phyloP scores from a whole-genome alignment of 805 yeast species.

The Candida peoriensis region DNA sequence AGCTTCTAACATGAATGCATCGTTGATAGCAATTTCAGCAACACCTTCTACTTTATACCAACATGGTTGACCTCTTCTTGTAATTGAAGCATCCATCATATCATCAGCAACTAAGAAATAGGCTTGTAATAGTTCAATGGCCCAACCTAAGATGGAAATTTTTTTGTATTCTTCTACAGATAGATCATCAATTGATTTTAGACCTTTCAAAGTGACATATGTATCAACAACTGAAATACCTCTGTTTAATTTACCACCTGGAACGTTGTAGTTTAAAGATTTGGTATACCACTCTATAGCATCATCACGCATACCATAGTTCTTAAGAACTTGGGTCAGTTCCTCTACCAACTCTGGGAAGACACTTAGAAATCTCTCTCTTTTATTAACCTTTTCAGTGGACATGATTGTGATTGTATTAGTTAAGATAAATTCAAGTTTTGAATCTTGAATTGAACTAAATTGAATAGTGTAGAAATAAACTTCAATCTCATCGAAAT shows the following conservation, averaged over 20 bases:
- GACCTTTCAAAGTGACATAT: slow-evolving; percentile 70
- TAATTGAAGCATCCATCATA: slow-evolving; percentile 94
- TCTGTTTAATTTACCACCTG: slow-evolving; percentile 95
- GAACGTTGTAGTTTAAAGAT: slow-evolving; percentile 77
- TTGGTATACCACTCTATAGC: slow-evolving; percentile 82
- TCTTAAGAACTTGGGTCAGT: slow-evolving; percentile 51
- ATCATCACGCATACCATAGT: slow-evolving; percentile 78
- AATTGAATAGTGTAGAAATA: no score
- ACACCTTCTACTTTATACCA: slow-evolving; percentile 85
- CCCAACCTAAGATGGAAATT: slow-evolving; percentile 91
- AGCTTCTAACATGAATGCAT: slow-evolving; percentile 94
- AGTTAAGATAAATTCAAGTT: neutral
- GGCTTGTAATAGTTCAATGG: slow-evolving; percentile 90
- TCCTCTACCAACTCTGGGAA: slow-evolving; percentile 81
- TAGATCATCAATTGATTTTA: slow-evolving; percentile 53
- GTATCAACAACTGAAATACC: slow-evolving; percentile 95
- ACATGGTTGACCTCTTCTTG: slow-evolving; percentile 98
- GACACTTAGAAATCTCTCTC: slow-evolving; percentile 53
- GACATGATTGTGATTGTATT: neutral
- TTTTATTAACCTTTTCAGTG: slow-evolving; percentile 29
- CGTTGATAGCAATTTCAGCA: slow-evolving; percentile 93
- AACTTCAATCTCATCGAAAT: no score
- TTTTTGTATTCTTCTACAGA: slow-evolving; percentile 67
- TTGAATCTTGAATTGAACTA: neutral
- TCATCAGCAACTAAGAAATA: slow-evolving; percentile 97